Conservation (phyloP, 2,329 filamentous ascomycete genomes). For the Fusarium agapanthi region DNA sequence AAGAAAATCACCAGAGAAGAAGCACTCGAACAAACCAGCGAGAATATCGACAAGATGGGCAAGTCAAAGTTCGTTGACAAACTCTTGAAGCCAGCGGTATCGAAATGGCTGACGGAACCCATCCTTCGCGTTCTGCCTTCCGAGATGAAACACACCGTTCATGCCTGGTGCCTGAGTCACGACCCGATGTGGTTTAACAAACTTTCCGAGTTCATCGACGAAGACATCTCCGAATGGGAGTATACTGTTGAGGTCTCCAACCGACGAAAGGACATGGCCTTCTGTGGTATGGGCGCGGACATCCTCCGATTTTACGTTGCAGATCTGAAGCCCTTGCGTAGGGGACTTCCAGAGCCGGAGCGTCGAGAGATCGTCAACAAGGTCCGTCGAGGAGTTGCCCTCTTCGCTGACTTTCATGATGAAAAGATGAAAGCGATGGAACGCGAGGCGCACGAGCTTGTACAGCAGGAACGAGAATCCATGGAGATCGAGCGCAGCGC, state of each 20-base stretch:
- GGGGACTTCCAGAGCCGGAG: neutral
- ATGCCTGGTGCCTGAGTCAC: neutral
- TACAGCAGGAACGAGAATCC: fast-evolving
- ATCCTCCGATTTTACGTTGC: neutral
- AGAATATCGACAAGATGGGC: neutral
- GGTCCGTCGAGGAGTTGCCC: neutral
- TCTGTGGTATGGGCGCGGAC: neutral
- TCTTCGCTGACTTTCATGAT: neutral
- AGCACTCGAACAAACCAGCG: neutral
- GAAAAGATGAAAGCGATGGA: neutral
- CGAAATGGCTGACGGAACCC: neutral
- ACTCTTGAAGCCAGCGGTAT: neutral
- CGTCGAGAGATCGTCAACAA: neutral
- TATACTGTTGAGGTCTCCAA: neutral
- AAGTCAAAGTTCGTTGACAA: neutral
- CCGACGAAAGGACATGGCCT: neutral
- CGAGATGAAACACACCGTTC: neutral
- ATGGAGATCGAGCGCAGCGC: neutral
- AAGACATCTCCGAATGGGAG: neutral
- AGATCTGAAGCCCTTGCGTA: neutral
- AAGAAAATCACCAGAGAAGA: neutral
- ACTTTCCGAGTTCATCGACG: neutral
- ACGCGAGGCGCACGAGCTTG: fast-evolving
- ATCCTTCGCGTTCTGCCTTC: neutral
- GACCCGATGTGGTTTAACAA: neutral